A percentile compares a stretch with the other conserved stretches of the same genome.
Conservation (phyloP, 495 filamentous ascomycete species). For the Astrothelium macrocarpum region DNA sequence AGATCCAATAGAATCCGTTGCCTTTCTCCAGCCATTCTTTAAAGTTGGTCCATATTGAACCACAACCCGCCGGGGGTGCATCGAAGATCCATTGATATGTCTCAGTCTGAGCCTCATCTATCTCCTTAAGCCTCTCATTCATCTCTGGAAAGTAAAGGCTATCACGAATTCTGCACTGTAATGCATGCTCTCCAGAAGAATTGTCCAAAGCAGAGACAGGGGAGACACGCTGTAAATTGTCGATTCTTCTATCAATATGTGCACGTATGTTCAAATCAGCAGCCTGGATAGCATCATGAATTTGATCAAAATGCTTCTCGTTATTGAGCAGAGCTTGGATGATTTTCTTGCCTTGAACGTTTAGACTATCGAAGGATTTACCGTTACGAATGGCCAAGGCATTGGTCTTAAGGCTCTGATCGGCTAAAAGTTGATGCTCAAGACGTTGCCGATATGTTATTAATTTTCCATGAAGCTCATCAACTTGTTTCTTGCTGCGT, state of each 20-base stretch:
- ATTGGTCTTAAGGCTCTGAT: background rate
- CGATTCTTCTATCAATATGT: background rate
- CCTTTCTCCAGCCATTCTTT: background rate
- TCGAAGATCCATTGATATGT: background rate
- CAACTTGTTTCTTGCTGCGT: background rate
- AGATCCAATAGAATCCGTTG: background rate
- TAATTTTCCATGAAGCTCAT: background rate
- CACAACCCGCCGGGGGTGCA: background rate
- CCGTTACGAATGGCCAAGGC: background rate
- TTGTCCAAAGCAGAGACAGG: background rate
- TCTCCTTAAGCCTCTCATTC: background rate
- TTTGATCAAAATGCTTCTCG: background rate
- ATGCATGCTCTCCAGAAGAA: background rate
- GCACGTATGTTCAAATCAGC: background rate
- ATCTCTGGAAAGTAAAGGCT: background rate
- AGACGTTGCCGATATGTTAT: background rate
- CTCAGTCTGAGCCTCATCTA: background rate
- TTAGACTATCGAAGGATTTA: background rate
- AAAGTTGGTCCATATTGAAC: background rate
- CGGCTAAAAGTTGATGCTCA: background rate
- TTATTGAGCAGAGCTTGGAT: background rate
- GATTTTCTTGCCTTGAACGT: background rate
- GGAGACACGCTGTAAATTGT: background rate
- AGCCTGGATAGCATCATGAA: background rate
- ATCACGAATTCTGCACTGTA: background rate